Percentiles rank a stretch among this genome's conserved stretches.
Conservation (phyloP, 306 rosid genomes). For the Prunus persica region Prunus_persica_NCBIv2 NC_034009.1:25343501-25344000, state of each 20-base stretch:
- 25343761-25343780: conserved; percentile 73
- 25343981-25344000: conserved; percentile 24
- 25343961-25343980: conserved; percentile 5
- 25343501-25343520: background rate
- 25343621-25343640: background rate
- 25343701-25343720: conserved; percentile 96
- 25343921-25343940: conserved; percentile 2
- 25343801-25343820: conserved; percentile 10
- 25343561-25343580: conserved; percentile 78
- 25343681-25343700: conserved; percentile 30
- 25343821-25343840: conserved; percentile 13
- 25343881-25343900: background rate
- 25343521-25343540: conserved; percentile 50
- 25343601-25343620: conserved; percentile 27
- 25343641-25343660: conserved; percentile 3
- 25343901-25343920: background rate
- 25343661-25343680: conserved; percentile 3
- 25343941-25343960: background rate
- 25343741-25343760: conserved; percentile 82
- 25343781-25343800: conserved; percentile 73
- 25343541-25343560: conserved; percentile 51
- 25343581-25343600: conserved; percentile 91
- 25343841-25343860: background rate
- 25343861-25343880: conserved; percentile 13
- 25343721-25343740: conserved; percentile 84